Evolutionary conservation across 2,329 filamentous ascomycete genomes (phyloP), one percentile per base, ranked within the genome.

Genomic region (Blumeriella jaapii): DNA sequence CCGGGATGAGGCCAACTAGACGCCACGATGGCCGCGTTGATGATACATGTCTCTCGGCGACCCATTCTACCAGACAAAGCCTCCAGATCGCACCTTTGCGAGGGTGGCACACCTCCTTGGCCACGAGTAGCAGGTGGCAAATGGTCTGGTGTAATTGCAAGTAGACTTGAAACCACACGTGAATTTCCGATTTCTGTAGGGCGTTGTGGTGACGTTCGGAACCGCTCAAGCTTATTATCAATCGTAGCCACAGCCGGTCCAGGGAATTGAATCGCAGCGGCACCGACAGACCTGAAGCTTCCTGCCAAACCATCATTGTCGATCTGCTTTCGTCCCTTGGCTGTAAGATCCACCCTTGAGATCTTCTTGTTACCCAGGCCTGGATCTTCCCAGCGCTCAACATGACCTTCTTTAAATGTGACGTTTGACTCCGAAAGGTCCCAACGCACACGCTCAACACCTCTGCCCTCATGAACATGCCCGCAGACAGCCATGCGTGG

Each of bases 1-100:
- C 64, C 67, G 2, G 63, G 64, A 44, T 80, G 74, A 31, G 78
- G 78, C 59, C 73, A 78, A 41, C 70, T 76, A 14, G 67, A 75
- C 27, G 74, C 74, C 65, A 81, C 70, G 42, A 87, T 76, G 13
- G 83, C 76, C 17, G 82, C 82, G 59, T 93, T 93, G 47, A 91
- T 69, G 34, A 93, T 62, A 53, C 77, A 87, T 1, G 82, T 91
- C 61, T 89, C 80, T 40, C 54, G 20, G 2, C 50, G 41, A 2
- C 47, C 51, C 30, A 52, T 27, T 16, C 64, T 55, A 2, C 61
- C 62, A 2, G 46, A 45, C 23, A 68, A 52, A 3, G 61, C 63
- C 29, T 48, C 49, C 19, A 54, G 46, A 45, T 70, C 63, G 39
- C 59, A 62, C 22, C 62, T 55, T 22, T 47, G 50, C 12, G 63